A percentile compares a stretch with the other conserved stretches of the same genome.
phyloP scores from a whole-genome alignment of 805 yeast species.

The Zygosaccharomyces kombuchaensis region DNA sequence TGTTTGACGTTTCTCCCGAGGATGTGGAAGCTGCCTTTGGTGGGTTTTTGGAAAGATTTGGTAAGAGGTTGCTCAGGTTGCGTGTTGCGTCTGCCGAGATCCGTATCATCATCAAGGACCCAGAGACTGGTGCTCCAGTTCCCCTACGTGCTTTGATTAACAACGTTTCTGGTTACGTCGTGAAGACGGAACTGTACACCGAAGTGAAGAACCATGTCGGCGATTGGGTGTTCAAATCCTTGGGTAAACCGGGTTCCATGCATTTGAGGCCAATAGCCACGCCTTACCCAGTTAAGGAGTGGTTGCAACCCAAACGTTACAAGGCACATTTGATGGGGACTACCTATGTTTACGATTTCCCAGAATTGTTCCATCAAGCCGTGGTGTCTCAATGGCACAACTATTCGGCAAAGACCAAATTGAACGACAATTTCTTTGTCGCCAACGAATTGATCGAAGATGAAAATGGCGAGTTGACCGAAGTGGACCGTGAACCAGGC shows the following conservation, averaged over 20 bases:
- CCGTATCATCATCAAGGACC: slow-evolving; percentile 90
- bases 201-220: slow-evolving; percentile 90
- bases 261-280: slow-evolving; percentile 93
- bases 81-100: slow-evolving; percentile 97
- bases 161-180: slow-evolving; percentile 96
- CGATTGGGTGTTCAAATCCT: slow-evolving; percentile 95
- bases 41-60: slow-evolving; percentile 95
- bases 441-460: slow-evolving; percentile 79
- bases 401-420: slow-evolving; percentile 46
- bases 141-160: slow-evolving; percentile 96
- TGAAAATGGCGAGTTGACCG: slow-evolving; percentile 73
- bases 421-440: slow-evolving; percentile 64
- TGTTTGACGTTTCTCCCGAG: slow-evolving; percentile 87
- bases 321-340: slow-evolving; percentile 98
- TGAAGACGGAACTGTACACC: slow-evolving; percentile 88
- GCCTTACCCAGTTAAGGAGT: slow-evolving; percentile 96
- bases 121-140: slow-evolving; percentile 80
- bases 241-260: slow-evolving; percentile 95
- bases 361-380: slow-evolving; percentile 95
- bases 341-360: slow-evolving; percentile 97
- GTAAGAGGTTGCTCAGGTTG: slow-evolving; percentile 93
- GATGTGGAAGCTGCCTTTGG: slow-evolving; percentile 98
- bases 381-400: slow-evolving; percentile 80
- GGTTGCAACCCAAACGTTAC: slow-evolving; percentile 97
- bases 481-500: slow-evolving; percentile 93